phyloP scores from a whole-genome alignment of 352 stramenopile species.

The Globisporangium mamillatum region DNA sequence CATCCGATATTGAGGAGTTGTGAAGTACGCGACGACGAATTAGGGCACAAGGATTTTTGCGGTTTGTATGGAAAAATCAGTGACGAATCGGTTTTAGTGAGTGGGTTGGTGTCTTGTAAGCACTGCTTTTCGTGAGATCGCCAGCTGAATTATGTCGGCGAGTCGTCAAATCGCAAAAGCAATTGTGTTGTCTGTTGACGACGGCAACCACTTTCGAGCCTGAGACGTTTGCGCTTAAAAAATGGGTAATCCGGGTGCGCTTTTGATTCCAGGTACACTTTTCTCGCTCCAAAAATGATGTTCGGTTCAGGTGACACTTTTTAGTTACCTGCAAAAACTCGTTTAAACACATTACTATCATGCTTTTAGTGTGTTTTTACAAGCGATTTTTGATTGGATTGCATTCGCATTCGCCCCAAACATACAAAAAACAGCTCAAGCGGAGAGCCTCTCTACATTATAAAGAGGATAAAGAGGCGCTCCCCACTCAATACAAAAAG shows the following conservation, averaged over 20 bases:
- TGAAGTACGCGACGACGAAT: neutral
- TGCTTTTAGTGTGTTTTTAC: no score
- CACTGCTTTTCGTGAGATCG: neutral
- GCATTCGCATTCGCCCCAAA: no score
- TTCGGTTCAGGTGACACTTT: no score
- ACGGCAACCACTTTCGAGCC: neutral
- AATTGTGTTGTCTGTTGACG: neutral
- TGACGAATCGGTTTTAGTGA: neutral
- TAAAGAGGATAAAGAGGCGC: no score
- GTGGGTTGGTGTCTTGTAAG: neutral
- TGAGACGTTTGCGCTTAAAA: neutral
- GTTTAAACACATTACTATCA: no score
- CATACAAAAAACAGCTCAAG: no score
- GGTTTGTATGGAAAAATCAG: neutral
- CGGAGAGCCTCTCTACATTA: no score
- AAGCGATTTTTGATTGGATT: no score
- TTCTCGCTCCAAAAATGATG: neutral
- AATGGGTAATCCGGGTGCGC: neutral
- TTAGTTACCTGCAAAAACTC: no score
- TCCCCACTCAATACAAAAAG: no score
- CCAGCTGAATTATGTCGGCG: neutral
- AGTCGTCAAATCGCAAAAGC: neutral
- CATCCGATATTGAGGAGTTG: constrained; percentile 5
- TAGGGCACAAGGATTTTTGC: neutral
- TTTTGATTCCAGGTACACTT: constrained; percentile 11